Evolutionary conservation across 2,329 filamentous ascomycete genomes (phyloP), one percentile per base, ranked within the genome.

Genomic region (Cercospora berteroae): DNA sequence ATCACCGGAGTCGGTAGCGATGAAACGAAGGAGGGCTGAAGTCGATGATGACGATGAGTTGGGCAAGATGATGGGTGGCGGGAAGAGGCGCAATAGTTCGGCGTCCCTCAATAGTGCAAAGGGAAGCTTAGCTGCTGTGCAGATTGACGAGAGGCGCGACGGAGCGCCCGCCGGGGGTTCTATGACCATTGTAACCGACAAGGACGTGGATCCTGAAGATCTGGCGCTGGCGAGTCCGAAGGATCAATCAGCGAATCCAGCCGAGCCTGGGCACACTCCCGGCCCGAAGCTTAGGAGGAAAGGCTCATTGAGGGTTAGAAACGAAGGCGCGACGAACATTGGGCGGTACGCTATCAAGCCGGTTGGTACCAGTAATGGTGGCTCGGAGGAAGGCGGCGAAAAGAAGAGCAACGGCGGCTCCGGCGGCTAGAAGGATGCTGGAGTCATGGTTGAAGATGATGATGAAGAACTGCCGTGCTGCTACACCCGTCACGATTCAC

Each of bases 21-120:
- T 96, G 78, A 98, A 98, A 80, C 90, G 94, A 58, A 87, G 94
- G 58, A 88, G 95, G 73, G 94, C 97, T 77, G 94, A 97, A 66
- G 93, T 64, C 12, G 66, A 96, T 69, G 93, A 96, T 69, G 94
- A 97, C 56, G 94, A 97, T 65, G 92, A 94, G 75, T 81, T 98
- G n/a, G 89, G 89, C 64, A 96, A 95, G 80, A 84, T 97, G 73
- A 88, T 92, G 71, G 71, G 72, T 16, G 64, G 68, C 42, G 74
- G 76, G 58, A 81, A 82, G 62, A 81, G 83, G 66, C 77, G 83
- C 31, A 83, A 80, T 63, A 81, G 74, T 59, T 75, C 72, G 33
- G 73, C 63, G 29, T 68, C 71, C 1, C 73, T 73, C 5, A 65
- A 72, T 25, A 68, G 68, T 31, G 71, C 68, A 36, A 71, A 74